phyloP scores from a whole-genome alignment of 2,329 filamentous ascomycete species.

The Verticillium longisporum region DNA sequence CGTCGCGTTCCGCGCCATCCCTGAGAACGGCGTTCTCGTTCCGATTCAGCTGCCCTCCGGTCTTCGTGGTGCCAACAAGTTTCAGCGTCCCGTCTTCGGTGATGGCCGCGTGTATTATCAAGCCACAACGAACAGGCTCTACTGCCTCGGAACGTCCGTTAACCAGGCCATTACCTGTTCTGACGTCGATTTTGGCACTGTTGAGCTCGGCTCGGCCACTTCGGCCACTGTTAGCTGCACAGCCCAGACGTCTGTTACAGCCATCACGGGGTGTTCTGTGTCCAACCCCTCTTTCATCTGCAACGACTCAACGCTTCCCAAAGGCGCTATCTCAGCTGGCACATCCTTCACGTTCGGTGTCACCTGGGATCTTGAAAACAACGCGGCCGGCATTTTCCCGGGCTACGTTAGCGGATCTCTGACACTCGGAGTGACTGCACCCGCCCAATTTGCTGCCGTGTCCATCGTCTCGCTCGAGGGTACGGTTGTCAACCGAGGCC shows the following conservation, averaged over 20 bases:
- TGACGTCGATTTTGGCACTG: conserved; percentile 29
- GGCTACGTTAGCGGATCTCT: conserved; percentile 28
- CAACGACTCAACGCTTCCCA: conserved; percentile 27
- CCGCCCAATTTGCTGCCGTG: conserved; percentile 25
- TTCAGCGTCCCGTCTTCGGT: conserved; percentile 30
- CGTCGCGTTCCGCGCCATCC: conserved; percentile 29
- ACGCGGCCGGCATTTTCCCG: conserved; percentile 19
- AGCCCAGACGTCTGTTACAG: conserved; percentile 27
- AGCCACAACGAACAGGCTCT: conserved; percentile 21
- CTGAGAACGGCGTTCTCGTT: conserved; percentile 22
- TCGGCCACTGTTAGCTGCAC: conserved; percentile 26
- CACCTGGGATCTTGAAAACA: conserved; percentile 26
- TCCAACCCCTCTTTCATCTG: conserved; percentile 28
- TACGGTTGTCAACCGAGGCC: conserved; percentile 24
- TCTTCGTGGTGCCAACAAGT: conserved; percentile 29
- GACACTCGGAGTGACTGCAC: conserved; percentile 27
- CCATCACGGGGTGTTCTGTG: conserved; percentile 26
- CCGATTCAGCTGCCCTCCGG: conserved; percentile 26
- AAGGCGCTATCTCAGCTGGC: conserved; percentile 24
- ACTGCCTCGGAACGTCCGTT: conserved; percentile 30
- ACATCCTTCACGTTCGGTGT: conserved; percentile 30
- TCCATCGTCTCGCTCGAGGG: conserved; percentile 30
- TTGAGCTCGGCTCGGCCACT: conserved; percentile 23
- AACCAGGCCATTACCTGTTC: conserved; percentile 31
- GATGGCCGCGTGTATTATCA: conserved; percentile 31